Conservation (phyloP, 1,139 yeast species). For the Taphrina wiesneri region DNA sequence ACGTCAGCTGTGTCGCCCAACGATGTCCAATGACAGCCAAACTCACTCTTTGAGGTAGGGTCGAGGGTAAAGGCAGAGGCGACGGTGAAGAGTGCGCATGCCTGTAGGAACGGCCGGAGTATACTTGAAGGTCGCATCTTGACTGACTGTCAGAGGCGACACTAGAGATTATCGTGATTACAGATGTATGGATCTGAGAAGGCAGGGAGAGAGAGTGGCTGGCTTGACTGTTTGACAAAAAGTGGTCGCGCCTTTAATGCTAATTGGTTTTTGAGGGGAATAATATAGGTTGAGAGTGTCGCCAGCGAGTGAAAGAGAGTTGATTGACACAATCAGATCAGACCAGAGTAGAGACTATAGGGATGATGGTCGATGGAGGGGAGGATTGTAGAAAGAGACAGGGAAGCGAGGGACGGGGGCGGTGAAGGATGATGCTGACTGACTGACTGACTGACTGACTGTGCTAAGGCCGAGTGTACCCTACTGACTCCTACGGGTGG, state of each 20-base stretch:
- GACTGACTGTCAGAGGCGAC: too few species aligned
- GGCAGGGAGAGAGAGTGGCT: not conserved
- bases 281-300: too few species aligned
- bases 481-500: too few species aligned
- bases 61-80: conserved; percentile 10
- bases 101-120: conserved; percentile 11
- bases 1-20: not conserved
- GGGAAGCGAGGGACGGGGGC: not conserved
- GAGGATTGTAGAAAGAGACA: not conserved
- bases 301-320: too few species aligned
- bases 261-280: too few species aligned
- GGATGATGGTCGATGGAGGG: not conserved
- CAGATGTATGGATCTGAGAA: not conserved
- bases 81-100: conserved; percentile 1
- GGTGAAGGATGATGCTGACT: too few species aligned
- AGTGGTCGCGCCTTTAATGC: too few species aligned
- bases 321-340: too few species aligned
- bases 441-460: too few species aligned
- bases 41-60: conserved; percentile 20
- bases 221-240: not conserved
- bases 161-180: too few species aligned
- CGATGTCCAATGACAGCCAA: not conserved
- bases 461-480: too few species aligned
- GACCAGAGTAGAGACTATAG: not conserved
- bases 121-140: conserved; percentile 11